Percentiles rank a stretch among this genome's conserved stretches.
These are phyloP conservation scores for Simmondsia chinensis DNA, from an alignment of 148 eudicot species.

Conservation along the genomic window DNA sequence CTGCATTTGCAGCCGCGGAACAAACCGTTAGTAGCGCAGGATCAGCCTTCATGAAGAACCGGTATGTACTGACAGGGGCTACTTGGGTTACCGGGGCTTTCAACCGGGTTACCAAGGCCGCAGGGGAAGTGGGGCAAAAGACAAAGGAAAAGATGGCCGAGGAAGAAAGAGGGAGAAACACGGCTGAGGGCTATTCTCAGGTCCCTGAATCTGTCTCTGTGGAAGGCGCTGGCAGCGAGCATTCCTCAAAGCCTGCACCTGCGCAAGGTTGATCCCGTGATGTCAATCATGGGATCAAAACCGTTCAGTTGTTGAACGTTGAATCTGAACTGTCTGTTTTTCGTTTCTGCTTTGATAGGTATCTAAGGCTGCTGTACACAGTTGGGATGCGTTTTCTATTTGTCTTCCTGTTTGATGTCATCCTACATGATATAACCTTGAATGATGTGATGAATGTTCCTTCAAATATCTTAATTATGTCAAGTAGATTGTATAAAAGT, in stretches of 20 bases:
- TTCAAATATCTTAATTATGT: too few species aligned
- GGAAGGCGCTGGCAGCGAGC: slow-evolving; percentile 10
- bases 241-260: slow-evolving; percentile 11
- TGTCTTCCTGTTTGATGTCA: too few species aligned
- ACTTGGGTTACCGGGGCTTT: slow-evolving; percentile 91
- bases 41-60: slow-evolving; percentile 83
- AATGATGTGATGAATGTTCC: too few species aligned
- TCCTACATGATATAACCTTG: too few species aligned
- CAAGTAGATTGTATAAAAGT: too few species aligned
- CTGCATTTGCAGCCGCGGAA: slow-evolving; percentile 75
- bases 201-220: slow-evolving; percentile 25
- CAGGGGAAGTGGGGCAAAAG: slow-evolving; percentile 68
- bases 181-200: slow-evolving; percentile 37
- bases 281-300: background rate
- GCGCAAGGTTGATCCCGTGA: slow-evolving; percentile 21
- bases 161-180: slow-evolving; percentile 44
- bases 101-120: slow-evolving; percentile 64
- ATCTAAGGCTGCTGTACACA: too few species aligned
- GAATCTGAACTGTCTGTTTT: too few species aligned
- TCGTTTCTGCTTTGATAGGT: too few species aligned
- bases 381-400: too few species aligned
- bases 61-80: slow-evolving; percentile 70
- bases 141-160: slow-evolving; percentile 61
- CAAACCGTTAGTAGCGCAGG: slow-evolving; percentile 82
- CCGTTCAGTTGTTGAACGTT: too few species aligned